Percentiles rank a stretch among this genome's conserved stretches.
Conservation (phyloP, 306 rosid genomes). For the Trichosanthes cucumerina region DNA sequence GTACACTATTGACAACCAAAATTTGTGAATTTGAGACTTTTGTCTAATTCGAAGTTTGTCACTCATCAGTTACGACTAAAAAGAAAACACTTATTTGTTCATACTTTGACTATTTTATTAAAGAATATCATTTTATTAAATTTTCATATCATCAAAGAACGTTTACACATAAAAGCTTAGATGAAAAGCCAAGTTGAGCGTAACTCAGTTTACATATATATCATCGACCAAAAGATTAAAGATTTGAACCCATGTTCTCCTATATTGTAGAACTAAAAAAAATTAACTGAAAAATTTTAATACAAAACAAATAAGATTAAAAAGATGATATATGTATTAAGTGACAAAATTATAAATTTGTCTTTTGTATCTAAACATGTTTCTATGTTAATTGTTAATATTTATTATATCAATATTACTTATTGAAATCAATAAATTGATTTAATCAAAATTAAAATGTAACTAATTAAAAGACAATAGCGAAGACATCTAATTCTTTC, state of each 20-base stretch:
- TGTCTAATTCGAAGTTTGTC: background rate
- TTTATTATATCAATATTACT: background rate
- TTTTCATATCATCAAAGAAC: background rate
- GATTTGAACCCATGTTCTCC: no score
- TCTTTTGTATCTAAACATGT: background rate
- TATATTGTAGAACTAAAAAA: no score
- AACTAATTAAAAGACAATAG: background rate
- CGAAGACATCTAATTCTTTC: background rate
- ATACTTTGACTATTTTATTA: background rate
- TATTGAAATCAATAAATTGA: background rate
- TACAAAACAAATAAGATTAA: background rate
- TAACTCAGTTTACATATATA: no score
- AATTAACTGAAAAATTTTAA: no score
- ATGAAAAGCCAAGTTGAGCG: background rate
- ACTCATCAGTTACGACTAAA: background rate
- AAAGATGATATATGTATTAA: background rate
- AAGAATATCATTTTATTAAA: background rate
- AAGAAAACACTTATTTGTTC: background rate
- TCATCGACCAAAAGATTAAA: no score
- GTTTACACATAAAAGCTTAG: background rate
- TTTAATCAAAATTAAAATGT: background rate
- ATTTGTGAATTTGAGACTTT: background rate
- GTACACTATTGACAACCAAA: background rate
- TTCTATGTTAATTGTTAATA: background rate
- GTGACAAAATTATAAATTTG: background rate